phyloP scores from a whole-genome alignment of 441 rosid species.

The Euphorbia schlechtendalii region DNA sequence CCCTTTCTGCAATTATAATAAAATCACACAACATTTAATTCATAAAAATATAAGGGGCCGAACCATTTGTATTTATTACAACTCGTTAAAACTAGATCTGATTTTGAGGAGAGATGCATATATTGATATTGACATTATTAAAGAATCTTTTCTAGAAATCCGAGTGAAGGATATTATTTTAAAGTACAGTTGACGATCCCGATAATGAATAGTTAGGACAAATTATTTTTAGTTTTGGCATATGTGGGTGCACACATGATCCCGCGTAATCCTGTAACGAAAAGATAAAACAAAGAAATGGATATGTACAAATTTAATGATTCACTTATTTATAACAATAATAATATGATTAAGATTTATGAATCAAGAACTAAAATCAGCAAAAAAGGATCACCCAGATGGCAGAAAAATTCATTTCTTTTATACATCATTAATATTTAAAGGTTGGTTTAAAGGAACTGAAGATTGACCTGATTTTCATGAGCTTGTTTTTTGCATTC shows the following conservation, averaged over 20 bases:
- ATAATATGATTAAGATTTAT: too few species aligned
- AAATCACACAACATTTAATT: too few species aligned
- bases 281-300: too few species aligned
- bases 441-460: too few species aligned
- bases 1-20: too few species aligned
- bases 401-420: too few species aligned
- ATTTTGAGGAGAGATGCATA: background rate
- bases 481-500: slow-evolving; percentile 51
- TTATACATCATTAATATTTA: too few species aligned
- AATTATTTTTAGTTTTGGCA: background rate
- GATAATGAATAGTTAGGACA: background rate
- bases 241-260: slow-evolving; percentile 5
- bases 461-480: slow-evolving; percentile 37
- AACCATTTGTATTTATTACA: background rate
- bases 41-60: too few species aligned
- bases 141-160: slow-evolving; percentile 2
- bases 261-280: too few species aligned
- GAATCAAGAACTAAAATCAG: background rate
- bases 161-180: background rate
- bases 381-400: too few species aligned
- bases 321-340: too few species aligned
- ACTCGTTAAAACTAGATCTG: background rate
- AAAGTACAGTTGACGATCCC: background rate
- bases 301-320: too few species aligned
- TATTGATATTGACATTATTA: background rate